Conservation (phyloP, 2,329 filamentous ascomycete species). For the Bipolaris sorokiniana region DNA sequence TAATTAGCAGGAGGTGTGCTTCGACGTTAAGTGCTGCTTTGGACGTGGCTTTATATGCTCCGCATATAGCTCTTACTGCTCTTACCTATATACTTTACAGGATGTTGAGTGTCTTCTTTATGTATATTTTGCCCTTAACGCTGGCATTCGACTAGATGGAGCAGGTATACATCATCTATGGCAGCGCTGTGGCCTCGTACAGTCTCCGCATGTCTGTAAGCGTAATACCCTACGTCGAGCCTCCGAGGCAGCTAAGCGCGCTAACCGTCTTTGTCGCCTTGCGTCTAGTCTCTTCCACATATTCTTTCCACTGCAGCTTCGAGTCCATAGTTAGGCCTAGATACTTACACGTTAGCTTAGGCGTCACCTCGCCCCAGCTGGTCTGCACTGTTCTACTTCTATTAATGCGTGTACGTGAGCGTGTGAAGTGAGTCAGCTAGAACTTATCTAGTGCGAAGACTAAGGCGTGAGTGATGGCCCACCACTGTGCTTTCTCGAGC, state of each 20-base stretch:
- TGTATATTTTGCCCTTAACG: constrained; percentile 20
- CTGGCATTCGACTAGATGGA: constrained; percentile 32
- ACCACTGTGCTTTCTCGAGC: constrained; percentile 24
- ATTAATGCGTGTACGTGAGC: constrained; percentile 19
- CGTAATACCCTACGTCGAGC: constrained; percentile 25
- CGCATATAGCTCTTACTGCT: constrained; percentile 27
- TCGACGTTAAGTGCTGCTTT: constrained; percentile 23
- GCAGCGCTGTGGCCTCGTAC: constrained; percentile 38
- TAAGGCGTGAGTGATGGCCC: constrained; percentile 31
- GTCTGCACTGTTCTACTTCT: constrained; percentile 16
- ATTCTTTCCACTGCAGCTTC: constrained; percentile 17
- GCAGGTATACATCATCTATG: constrained; percentile 40
- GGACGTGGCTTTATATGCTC: constrained; percentile 32
- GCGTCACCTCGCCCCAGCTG: constrained; percentile 24
- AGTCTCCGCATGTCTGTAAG: constrained; percentile 27
- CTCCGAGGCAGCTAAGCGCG: constrained; percentile 19
- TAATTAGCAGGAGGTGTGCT: constrained; percentile 15
- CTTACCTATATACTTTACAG: constrained; percentile 28
- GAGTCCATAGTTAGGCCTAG: constrained; percentile 27
- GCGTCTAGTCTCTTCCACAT: constrained; percentile 19
- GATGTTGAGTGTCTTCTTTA: constrained; percentile 22
- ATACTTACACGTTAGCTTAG: constrained; percentile 18
- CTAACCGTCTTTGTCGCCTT: constrained; percentile 21
- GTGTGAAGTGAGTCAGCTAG: constrained; percentile 37
- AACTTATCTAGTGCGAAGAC: constrained; percentile 40